Percentiles rank a stretch among this genome's conserved stretches.
phyloP scores from a whole-genome alignment of 2,329 filamentous ascomycete genomes.

The Aspergillus fumigatus region DNA sequence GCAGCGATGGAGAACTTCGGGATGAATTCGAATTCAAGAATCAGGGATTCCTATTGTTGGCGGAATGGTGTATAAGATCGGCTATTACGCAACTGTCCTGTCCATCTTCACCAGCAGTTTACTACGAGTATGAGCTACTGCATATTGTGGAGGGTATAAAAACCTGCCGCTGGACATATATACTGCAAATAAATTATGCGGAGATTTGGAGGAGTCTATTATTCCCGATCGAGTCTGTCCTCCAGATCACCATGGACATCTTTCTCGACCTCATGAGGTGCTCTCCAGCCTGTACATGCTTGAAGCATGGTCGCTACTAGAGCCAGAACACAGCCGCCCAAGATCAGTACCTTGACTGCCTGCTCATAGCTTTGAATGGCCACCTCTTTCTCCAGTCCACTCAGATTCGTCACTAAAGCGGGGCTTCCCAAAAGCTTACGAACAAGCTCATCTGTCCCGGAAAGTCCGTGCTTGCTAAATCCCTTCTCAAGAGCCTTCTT shows the following conservation, averaged over 20 bases:
- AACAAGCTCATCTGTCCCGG: conserved; percentile 44
- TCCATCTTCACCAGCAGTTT: no score
- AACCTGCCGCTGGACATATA: not conserved
- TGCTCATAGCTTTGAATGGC: conserved; percentile 52
- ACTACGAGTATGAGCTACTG: no score
- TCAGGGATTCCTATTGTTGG: no score
- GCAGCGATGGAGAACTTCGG: no score
- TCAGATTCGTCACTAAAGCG: conserved; percentile 47
- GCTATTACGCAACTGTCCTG: no score
- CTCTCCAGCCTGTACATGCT: conserved; percentile 55
- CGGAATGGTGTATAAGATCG: no score
- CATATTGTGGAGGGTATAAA: not conserved
- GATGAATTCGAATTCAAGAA: no score
- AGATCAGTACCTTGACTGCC: conserved; percentile 51
- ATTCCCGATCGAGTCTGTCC: conserved; percentile 1
- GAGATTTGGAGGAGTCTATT: not conserved
- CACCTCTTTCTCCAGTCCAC: conserved; percentile 47
- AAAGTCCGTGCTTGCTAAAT: conserved; percentile 47
- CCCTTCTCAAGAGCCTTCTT: conserved; percentile 51
- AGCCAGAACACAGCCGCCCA: conserved; percentile 48
- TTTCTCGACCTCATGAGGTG: conserved; percentile 11
- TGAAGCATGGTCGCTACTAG: conserved; percentile 50
- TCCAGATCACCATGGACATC: not conserved
- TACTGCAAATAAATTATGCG: not conserved
- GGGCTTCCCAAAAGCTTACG: conserved; percentile 57